phyloP scores from a whole-genome alignment of 108 stramenopile genomes.

The Skeletonema grethae region DNA sequence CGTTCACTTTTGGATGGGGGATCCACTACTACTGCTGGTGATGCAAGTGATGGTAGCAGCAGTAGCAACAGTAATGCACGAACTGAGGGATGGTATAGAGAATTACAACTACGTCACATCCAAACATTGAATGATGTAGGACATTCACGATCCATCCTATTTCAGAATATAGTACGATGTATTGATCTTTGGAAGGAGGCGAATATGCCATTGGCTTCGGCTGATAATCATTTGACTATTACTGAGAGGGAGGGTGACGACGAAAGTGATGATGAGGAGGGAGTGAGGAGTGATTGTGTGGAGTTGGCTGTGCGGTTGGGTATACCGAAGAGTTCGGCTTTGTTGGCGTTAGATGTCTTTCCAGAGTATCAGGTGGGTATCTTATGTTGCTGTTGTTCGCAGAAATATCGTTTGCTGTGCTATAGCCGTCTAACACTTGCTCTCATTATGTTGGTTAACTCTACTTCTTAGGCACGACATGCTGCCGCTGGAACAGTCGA shows the following conservation, averaged over 20 bases:
- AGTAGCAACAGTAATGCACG: neutral
- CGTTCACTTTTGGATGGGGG: slow-evolving; percentile 18
- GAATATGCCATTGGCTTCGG: slow-evolving; percentile 35
- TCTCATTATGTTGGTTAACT: neutral
- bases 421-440: neutral
- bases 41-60: neutral
- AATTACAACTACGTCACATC: slow-evolving; percentile 28
- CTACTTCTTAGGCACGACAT: slow-evolving; percentile 24
- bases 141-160: slow-evolving; percentile 42
- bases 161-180: slow-evolving; percentile 55
- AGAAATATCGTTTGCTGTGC: no score
- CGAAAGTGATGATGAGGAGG: neutral
- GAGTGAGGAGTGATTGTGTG: slow-evolving; percentile 38
- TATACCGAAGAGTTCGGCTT: slow-evolving; percentile 52
- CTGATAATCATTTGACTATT: slow-evolving; percentile 15
- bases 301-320: slow-evolving; percentile 57
- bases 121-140: slow-evolving; percentile 49
- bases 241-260: neutral
- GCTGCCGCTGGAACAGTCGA: slow-evolving; percentile 49
- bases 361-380: slow-evolving; percentile 52
- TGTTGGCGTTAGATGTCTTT: slow-evolving; percentile 49
- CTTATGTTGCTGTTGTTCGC: neutral
- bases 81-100: slow-evolving; percentile 9
- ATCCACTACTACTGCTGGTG: neutral
- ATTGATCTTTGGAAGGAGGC: slow-evolving; percentile 71